Evolutionary conservation across 345 rosid species (phyloP).

Genomic region (Eucalyptus microcorys): DNA sequence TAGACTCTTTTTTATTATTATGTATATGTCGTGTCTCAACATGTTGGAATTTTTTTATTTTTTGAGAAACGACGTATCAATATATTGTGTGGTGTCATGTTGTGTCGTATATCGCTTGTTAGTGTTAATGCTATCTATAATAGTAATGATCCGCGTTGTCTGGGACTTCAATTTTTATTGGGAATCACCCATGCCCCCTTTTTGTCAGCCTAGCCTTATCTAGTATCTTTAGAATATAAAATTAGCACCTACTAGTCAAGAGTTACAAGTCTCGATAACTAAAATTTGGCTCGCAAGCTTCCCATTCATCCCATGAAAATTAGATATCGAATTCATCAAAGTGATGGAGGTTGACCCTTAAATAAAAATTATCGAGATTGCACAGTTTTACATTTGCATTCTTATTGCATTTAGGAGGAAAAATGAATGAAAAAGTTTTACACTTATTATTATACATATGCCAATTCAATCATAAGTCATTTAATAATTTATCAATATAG

Average conservation of each 20-base stretch:
- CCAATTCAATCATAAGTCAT: rapidly evolving
- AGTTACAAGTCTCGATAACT: not conserved
- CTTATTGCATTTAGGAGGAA: not conserved
- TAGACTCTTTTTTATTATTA: rapidly evolving
- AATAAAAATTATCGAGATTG: not conserved
- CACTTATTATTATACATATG: rapidly evolving
- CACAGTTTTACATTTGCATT: not conserved
- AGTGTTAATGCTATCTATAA: rapidly evolving
- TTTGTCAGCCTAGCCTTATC: not conserved
- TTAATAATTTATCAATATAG: too few species aligned
- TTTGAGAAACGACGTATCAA: rapidly evolving
- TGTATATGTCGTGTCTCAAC: rapidly evolving
- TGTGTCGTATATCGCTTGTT: rapidly evolving
- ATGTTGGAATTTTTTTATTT: too few species aligned
- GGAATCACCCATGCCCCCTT: not conserved
- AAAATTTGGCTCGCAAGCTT: not conserved
- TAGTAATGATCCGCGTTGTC: rapidly evolving
- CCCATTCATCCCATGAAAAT: too few species aligned
- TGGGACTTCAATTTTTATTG: not conserved
- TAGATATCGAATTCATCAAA: too few species aligned
- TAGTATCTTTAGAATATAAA: not conserved
- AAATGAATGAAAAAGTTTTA: too few species aligned
- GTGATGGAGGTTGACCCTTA: not conserved
- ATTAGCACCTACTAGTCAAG: too few species aligned
- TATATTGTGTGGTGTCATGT: rapidly evolving